Evolutionary conservation across 352 stramenopile genomes (phyloP), one percentile per base, ranked within the genome.

Genomic region (Globisporangium cystogenes): DNA sequence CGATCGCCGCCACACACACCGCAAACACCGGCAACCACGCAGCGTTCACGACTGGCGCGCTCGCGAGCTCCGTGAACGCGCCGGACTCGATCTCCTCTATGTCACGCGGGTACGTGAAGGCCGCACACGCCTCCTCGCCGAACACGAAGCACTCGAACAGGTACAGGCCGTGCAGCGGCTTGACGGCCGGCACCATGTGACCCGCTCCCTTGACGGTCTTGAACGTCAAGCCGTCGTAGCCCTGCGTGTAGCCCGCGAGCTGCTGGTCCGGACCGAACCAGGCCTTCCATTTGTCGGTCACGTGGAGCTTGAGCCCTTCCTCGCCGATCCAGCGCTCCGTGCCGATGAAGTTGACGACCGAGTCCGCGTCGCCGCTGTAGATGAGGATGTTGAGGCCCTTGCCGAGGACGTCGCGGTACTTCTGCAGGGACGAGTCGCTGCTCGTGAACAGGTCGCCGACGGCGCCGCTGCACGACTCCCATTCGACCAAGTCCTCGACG

Each of bases 181-280:
- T 78, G 45, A 89, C 76, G 0, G 72, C 74, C 1, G 77, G 77
- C 46, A 97, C 90, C 79, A 97, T 93, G 67, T 97, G 90, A 1
- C 93, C 93, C 16, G 86, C 86, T n/a, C 88, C 90, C 53, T 95
- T 93, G 60, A 98, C 90, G 0, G 90, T 98, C 53, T 96, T 74
- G 72, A 96, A 98, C 6, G 72, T 82, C 15, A 97, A 48, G 6
- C 78, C 82, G 1, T 95, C 63, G 63, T 86, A 97, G 57, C 87
- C 79, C 50, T 94, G 77, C 20, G 89, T 69, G 62, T 96, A 91
- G 18, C 90, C 90, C 12, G 75, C 90, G 55, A 96, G 72, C 63
- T 97, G 89, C 53, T 70, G 51, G 60, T 89, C 77, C 0, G 77
- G 76, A 20, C 76, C 78, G 46, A 88, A 87, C 81, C 81, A 91